Evolutionary conservation across 2,329 filamentous ascomycete species (phyloP).

Genomic region (Sporothrix mexicana): DNA sequence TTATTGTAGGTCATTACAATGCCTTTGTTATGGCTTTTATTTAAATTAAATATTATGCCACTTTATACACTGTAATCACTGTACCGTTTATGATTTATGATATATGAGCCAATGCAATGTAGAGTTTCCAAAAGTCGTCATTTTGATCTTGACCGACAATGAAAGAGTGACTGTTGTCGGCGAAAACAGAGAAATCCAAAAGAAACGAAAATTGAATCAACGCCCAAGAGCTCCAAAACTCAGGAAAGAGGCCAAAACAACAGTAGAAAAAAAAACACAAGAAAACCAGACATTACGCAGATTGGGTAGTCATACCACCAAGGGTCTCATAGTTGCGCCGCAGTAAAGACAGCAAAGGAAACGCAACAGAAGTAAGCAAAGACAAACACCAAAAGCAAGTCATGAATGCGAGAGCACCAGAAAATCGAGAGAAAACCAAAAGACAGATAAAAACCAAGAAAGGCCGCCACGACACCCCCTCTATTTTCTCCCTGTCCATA

Average conservation of each 20-base stretch:
- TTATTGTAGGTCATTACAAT: background rate
- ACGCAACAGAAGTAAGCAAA: slow-evolving; percentile 6
- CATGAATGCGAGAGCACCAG: slow-evolving; percentile 25
- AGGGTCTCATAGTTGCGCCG: background rate
- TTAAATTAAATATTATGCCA: background rate
- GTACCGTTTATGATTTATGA: no score
- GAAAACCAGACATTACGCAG: slow-evolving; percentile 18
- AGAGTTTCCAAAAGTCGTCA: background rate
- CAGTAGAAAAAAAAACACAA: background rate
- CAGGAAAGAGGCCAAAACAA: background rate
- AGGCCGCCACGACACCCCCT: background rate
- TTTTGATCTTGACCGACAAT: background rate
- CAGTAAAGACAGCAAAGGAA: background rate
- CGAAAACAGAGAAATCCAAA: background rate
- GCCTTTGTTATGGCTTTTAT: background rate
- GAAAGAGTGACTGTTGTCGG: background rate
- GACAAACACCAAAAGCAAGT: slow-evolving; percentile 5
- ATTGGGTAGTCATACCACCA: slow-evolving; percentile 17
- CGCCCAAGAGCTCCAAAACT: background rate
- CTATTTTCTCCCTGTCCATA: background rate
- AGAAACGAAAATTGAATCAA: background rate
- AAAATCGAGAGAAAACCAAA: slow-evolving; percentile 7
- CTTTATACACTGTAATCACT: background rate
- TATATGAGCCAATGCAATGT: background rate
- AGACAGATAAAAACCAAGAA: background rate